A percentile compares a stretch with the other conserved stretches of the same genome.
These are phyloP conservation scores for Leishmania major DNA, from an alignment of 208 protist species.

Conservation along the genomic window DNA sequence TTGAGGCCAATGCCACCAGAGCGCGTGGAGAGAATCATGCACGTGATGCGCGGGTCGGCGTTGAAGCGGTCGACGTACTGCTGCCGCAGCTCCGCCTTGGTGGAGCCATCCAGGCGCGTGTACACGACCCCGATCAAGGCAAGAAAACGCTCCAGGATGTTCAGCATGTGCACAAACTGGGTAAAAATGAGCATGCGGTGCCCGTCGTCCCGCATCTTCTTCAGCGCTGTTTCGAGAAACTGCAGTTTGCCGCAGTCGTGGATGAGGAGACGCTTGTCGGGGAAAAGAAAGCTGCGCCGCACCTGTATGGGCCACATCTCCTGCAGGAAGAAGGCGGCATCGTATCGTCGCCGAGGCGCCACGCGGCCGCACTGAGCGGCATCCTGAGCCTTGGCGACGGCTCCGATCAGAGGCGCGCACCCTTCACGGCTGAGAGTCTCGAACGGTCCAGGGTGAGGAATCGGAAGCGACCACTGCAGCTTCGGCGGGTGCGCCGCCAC, in stretches of 20 bases:
- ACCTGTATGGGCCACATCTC: constrained; percentile 82
- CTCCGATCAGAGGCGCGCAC: constrained; percentile 46
- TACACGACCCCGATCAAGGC: constrained; percentile 91
- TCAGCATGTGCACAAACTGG: constrained; percentile 98
- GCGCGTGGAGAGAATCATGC: constrained; percentile 98
- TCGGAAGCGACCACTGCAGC: constrained; percentile 51
- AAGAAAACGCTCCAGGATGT: constrained; percentile 98
- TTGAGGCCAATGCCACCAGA: constrained; percentile 98
- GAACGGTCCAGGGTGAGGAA: constrained; percentile 37
- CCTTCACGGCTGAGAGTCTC: constrained; percentile 21
- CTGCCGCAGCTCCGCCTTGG: constrained; percentile 90
- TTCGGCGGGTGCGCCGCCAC: constrained; percentile 36
- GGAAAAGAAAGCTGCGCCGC: constrained; percentile 90
- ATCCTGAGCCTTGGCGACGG: constrained; percentile 22
- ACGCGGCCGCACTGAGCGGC: neutral
- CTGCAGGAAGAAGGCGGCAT: constrained; percentile 51
- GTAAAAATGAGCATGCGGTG: constrained; percentile 99
- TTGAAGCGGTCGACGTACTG: constrained; percentile 95
- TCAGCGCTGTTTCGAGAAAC: constrained; percentile 83
- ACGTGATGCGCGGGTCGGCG: constrained; percentile 91
- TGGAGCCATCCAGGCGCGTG: constrained; percentile 95
- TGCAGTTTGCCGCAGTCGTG: constrained; percentile 98
- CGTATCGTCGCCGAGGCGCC: constrained; percentile 37
- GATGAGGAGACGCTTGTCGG: constrained; percentile 95
- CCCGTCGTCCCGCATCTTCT: constrained; percentile 71